Percentiles rank a stretch among this genome's conserved stretches.
Conservation (phyloP, 2,329 filamentous ascomycete genomes). For the Phyllosticta paracitricarpa region DNA sequence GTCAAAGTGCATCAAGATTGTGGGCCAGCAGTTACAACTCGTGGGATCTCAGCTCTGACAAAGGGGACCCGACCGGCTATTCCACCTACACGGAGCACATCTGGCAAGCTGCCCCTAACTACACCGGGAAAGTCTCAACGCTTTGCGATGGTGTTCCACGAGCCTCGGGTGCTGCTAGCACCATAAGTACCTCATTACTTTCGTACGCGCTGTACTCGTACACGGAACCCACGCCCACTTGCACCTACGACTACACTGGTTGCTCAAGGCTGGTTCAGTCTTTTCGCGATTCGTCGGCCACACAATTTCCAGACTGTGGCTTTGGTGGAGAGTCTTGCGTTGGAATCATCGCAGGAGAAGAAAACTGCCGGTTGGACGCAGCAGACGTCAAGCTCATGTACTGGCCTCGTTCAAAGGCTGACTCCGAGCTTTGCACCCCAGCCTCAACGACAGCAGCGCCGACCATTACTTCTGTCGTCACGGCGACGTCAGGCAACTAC, state of each 20-base stretch:
- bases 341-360: neutral
- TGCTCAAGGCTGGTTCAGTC: constrained; percentile 3
- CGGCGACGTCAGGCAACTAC: neutral
- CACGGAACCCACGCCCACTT: constrained; percentile 1
- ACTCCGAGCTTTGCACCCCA: neutral
- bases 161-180: neutral
- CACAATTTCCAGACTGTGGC: neutral
- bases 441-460: neutral
- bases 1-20: neutral
- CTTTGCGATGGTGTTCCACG: constrained; percentile 5
- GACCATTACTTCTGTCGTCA: neutral
- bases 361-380: constrained; percentile 1
- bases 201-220: neutral
- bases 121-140: constrained; percentile 1
- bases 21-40: neutral
- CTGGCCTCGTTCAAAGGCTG: constrained; percentile 6
- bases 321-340: neutral
- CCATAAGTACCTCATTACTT: neutral
- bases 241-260: constrained; percentile 6
- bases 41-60: neutral
- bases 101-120: neutral
- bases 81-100: neutral
- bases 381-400: constrained; percentile 6
- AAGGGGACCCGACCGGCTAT: neutral
- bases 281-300: neutral